Conservation (phyloP, 495 filamentous ascomycete species). For the Tricharina praecox region DNA sequence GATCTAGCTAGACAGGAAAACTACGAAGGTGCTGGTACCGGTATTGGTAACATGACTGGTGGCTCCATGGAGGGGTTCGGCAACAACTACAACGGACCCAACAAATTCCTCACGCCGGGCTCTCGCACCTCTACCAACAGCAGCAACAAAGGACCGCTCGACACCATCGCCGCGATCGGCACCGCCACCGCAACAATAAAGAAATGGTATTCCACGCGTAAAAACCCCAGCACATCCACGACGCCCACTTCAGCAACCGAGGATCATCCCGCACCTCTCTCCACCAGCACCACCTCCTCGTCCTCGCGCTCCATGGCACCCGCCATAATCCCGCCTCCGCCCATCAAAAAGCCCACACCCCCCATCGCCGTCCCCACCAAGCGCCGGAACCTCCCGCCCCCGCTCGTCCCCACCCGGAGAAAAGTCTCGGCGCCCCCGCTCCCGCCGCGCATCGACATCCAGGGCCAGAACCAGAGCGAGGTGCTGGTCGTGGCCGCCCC, state of each 20-base stretch:
- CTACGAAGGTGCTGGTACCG: no score
- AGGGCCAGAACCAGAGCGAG: slow-evolving; percentile 24
- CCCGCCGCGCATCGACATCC: slow-evolving; percentile 21
- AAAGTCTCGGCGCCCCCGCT: slow-evolving; percentile 33
- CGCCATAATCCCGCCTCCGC: slow-evolving; percentile 47
- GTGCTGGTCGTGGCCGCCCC: slow-evolving; percentile 45
- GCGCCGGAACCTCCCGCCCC: slow-evolving; percentile 39
- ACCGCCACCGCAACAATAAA: slow-evolving; percentile 63
- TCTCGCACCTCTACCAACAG: slow-evolving; percentile 16
- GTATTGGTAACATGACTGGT: no score
- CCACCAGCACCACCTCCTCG: slow-evolving; percentile 36
- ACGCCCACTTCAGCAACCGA: slow-evolving; percentile 30
- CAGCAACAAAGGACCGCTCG: slow-evolving; percentile 2
- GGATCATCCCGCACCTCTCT: slow-evolving; percentile 49
- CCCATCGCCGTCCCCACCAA: slow-evolving; percentile 34
- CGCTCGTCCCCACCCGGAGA: slow-evolving; percentile 27
- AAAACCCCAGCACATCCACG: slow-evolving; percentile 13
- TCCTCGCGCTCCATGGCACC: slow-evolving; percentile 59
- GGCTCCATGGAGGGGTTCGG: slow-evolving; percentile 18
- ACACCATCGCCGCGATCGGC: slow-evolving; percentile 41
- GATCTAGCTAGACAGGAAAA: no score
- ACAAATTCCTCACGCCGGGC: not conserved
- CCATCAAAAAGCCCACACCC: slow-evolving; percentile 39
- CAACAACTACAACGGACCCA: not conserved
- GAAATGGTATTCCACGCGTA: slow-evolving; percentile 47